Percentiles rank a stretch among this genome's conserved stretches.
Evolutionary conservation across 805 yeast genomes (phyloP).

Genomic region (Zygoascus ofunaensis): DNA sequence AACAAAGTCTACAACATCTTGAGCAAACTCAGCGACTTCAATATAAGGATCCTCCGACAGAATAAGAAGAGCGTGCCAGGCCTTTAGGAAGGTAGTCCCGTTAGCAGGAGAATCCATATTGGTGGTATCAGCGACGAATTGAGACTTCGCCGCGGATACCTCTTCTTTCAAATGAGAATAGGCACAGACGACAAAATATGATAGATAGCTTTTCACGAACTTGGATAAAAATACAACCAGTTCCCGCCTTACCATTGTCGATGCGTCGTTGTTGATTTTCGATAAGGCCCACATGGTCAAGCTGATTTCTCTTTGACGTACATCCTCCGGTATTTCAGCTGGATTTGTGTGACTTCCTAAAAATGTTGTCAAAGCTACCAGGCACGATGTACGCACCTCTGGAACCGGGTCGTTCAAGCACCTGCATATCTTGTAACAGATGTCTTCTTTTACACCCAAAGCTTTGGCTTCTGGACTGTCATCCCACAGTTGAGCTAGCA

Average conservation of each 20-base stretch:
- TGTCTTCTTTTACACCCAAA: conserved; percentile 57
- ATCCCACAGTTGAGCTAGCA: conserved; percentile 69
- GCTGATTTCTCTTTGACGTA: conserved; percentile 43
- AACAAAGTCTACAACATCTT: conserved; percentile 64
- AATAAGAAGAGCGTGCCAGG: conserved; percentile 78
- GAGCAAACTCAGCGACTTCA: conserved; percentile 68
- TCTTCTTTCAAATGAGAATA: conserved; percentile 79
- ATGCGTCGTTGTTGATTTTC: conserved; percentile 72
- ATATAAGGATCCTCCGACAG: conserved; percentile 80
- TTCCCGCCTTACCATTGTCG: conserved; percentile 81
- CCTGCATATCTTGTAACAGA: conserved; percentile 44
- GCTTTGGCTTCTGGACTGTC: conserved; percentile 66
- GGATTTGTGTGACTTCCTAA: conserved; percentile 32
- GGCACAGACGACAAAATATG: conserved; percentile 78
- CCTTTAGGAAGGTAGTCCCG: conserved; percentile 75
- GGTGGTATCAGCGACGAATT: conserved; percentile 52
- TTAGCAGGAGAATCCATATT: conserved; percentile 66
- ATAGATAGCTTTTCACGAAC: conserved; percentile 57
- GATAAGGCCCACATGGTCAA: conserved; percentile 56
- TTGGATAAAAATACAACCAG: conserved; percentile 67
- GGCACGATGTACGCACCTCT: conserved; percentile 81
- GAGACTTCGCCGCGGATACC: conserved; percentile 45
- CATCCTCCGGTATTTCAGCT: conserved; percentile 8
- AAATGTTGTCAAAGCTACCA: conserved; percentile 64
- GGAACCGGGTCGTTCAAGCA: conserved; percentile 79